Evolutionary conservation across 2,329 filamentous ascomycete species (phyloP), one percentile per base, ranked within the genome.

Genomic region (Teratosphaeria zuluensis): DNA sequence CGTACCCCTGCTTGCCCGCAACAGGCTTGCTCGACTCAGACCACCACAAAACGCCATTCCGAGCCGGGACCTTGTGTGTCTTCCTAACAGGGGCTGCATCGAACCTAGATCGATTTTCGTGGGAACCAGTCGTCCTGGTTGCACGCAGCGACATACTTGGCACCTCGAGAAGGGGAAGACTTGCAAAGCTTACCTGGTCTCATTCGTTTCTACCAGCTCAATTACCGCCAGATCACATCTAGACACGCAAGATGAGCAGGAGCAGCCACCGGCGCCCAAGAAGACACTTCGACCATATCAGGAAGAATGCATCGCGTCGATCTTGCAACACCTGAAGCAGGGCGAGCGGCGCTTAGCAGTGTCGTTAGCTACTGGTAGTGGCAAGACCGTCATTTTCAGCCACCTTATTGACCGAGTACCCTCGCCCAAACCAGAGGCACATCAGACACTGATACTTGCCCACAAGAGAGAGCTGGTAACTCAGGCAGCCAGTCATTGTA

Each of bases 331-430:
- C 58, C 69, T 95, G 0, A 70, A 80, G 3, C 73, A 81, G 53
- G 91, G 90, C 0, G 83, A 90, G 64, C 90, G 88, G 66, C 81
- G 91, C 16, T 76, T 95, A 1, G 91, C 90, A 0, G 81, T 96
- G 8, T 96, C 91, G 0, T 74, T 96, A 24, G 91, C 91, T 1
- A 96, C 91, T 2, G 91, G 91, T 1, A 85, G 88, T 63, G 91
- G 91, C 6, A 96, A 96, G 72, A 96, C 91, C 12, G 88, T 99
- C 70, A 92, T 99, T 66, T 99, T 99, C 76, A 97, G 92, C 12
- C 91, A 96, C 71, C 81, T 99, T 53, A 95, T 99, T 62, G 85
- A 89, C 67, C 87, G 89, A 59, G 79, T 97, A 55, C 73, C 78
- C 56, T 74, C 85, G 5, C 78, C 77, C 11, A 76, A 78, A 56